A percentile compares a stretch with the other conserved stretches of the same genome.
These are phyloP conservation scores for Sistotremastrum suecicum DNA, from an alignment of 768 basidiomycete genomes.

Conservation along the genomic window DNA sequence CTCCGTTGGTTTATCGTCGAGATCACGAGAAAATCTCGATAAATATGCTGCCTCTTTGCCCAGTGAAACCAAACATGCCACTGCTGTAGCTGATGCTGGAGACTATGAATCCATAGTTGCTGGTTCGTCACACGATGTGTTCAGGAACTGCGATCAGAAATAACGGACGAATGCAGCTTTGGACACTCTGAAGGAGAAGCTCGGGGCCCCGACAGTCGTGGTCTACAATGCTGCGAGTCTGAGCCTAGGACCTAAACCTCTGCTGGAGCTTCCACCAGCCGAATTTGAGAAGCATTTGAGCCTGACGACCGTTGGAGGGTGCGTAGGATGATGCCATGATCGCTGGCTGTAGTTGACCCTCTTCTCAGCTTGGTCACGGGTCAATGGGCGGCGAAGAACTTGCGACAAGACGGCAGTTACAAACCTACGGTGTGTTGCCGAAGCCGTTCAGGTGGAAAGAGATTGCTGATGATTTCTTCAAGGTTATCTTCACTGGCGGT, in stretches of 20 bases:
- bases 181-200: background rate
- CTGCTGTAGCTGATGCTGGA: constrained; percentile 1
- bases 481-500: constrained; percentile 3
- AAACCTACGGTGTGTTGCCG: background rate
- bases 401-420: background rate
- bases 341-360: background rate
- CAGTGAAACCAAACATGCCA: background rate
- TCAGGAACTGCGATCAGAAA: too few species aligned
- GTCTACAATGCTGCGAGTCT: constrained; percentile 2
- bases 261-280: background rate
- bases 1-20: constrained; percentile 1
- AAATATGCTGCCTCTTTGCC: background rate
- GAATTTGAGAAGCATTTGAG: constrained; percentile 1
- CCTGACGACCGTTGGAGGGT: background rate
- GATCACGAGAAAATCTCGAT: constrained; percentile 1
- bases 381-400: constrained; percentile 1
- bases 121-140: background rate
- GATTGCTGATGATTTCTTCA: background rate
- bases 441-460: background rate
- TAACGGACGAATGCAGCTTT: background rate
- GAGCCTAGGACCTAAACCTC: background rate
- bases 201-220: constrained; percentile 2
- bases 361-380: background rate
- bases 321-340: background rate
- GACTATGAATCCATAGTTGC: background rate